phyloP scores from a whole-genome alignment of 2,329 filamentous ascomycete species.

The Ceratocystiopsis minuta region DNA sequence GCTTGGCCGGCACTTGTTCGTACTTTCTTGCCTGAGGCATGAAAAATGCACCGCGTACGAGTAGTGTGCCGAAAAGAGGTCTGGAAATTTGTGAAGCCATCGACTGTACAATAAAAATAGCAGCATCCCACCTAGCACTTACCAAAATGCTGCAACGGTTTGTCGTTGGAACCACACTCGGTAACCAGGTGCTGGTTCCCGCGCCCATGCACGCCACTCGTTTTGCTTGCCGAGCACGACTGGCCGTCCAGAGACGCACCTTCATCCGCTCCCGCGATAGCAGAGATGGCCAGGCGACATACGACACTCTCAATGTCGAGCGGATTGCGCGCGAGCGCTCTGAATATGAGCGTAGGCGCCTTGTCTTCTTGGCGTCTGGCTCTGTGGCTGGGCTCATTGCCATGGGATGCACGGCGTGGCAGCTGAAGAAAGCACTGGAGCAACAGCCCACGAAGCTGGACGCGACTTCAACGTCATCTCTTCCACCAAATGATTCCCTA shows the following conservation, averaged over 20 bases:
- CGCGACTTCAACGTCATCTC: constrained; percentile 18
- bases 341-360: constrained; percentile 32
- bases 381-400: constrained; percentile 30
- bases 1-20: too few relatives aligned
- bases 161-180: too few relatives aligned
- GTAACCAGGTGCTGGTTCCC: background rate
- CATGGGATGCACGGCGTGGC: constrained; percentile 32
- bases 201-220: too few relatives aligned
- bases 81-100: too few relatives aligned
- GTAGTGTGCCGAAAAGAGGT: too few relatives aligned
- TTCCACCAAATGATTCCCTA: constrained; percentile 17
- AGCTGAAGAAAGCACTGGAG: constrained; percentile 25
- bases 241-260: constrained; percentile 16
- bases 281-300: constrained; percentile 13
- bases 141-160: too few relatives aligned
- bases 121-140: too few relatives aligned
- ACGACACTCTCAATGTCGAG: constrained; percentile 32
- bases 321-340: constrained; percentile 27
- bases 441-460: constrained; percentile 20
- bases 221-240: too few relatives aligned
- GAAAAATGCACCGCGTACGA: too few relatives aligned
- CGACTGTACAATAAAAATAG: too few relatives aligned
- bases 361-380: constrained; percentile 32
- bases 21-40: too few relatives aligned
- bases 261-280: constrained; percentile 14